phyloP scores from a whole-genome alignment of 768 basidiomycete genomes.

The Xerocomus brunneocitrinus region DNA sequence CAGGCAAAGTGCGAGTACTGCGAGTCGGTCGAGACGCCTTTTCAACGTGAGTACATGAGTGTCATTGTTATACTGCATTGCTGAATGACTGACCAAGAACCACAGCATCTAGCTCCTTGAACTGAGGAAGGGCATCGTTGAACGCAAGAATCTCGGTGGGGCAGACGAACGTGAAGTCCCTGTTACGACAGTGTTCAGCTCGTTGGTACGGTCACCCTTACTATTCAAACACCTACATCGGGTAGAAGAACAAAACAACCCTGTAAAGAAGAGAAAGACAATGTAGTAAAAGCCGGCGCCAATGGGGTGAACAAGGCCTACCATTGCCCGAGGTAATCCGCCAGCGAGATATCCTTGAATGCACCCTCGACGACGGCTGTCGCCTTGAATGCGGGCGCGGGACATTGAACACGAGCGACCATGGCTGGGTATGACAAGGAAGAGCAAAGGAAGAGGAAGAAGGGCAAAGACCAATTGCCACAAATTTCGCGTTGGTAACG shows the following conservation, averaged over 20 bases:
- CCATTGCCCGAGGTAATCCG: slow-evolving; percentile 80
- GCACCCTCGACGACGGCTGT: slow-evolving; percentile 70
- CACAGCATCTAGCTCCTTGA: slow-evolving; percentile 66
- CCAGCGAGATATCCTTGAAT: slow-evolving; percentile 74
- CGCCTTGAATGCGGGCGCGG: slow-evolving; percentile 77
- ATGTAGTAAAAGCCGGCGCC: neutral
- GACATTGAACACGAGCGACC: slow-evolving; percentile 68
- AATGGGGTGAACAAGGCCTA: slow-evolving; percentile 24
- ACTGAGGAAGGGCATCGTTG: slow-evolving; percentile 78
- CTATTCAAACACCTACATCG: slow-evolving; percentile 55
- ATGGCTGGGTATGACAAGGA: slow-evolving; percentile 10
- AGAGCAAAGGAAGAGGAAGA: neutral
- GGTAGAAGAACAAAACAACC: slow-evolving; percentile 94
- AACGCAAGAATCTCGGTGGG: slow-evolving; percentile 96
- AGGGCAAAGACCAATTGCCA: neutral
- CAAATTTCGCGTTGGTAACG: slow-evolving; percentile 17
- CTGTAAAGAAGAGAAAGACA: slow-evolving; percentile 35
- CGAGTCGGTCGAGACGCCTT: slow-evolving; percentile 85
- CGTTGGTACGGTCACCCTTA: neutral
- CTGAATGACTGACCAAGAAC: slow-evolving; percentile 58
- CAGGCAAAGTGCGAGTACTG: slow-evolving; percentile 86
- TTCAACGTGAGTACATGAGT: neutral
- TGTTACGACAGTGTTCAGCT: slow-evolving; percentile 24
- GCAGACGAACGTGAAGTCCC: slow-evolving; percentile 87
- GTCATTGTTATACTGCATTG: neutral